These are phyloP conservation scores for Berkeleyomyces basicola DNA, from an alignment of 2,329 filamentous ascomycete species.

Conservation along the genomic window DNA sequence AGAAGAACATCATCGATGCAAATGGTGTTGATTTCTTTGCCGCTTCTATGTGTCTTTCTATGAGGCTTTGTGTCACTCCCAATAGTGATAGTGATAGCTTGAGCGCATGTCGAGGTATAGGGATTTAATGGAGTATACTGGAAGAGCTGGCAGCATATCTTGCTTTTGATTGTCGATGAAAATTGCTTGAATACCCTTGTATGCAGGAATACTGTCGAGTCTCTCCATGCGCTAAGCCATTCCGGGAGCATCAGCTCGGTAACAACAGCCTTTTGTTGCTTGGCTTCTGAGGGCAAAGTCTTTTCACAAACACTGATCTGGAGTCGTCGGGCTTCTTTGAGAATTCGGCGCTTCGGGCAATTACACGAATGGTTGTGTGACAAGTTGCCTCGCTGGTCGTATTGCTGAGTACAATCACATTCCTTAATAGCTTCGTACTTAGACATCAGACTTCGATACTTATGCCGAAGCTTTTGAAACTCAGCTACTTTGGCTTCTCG, in stretches of 20 bases:
- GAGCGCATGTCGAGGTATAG: neutral
- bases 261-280: constrained; percentile 27
- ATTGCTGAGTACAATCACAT: too few relatives aligned
- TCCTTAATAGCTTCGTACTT: too few relatives aligned
- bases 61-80: constrained; percentile 24
- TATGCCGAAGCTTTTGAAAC: neutral
- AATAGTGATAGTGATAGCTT: constrained; percentile 10
- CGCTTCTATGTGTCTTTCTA: constrained; percentile 21
- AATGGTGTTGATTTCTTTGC: constrained; percentile 17
- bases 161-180: constrained; percentile 31
- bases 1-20: constrained; percentile 26
- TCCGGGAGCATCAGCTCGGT: constrained; percentile 34
- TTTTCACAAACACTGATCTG: constrained; percentile 36
- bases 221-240: neutral
- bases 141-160: constrained; percentile 20
- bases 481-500: neutral
- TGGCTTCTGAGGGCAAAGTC: constrained; percentile 28
- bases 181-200: constrained; percentile 25
- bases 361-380: neutral
- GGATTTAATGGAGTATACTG: neutral
- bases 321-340: constrained; percentile 22
- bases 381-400: too few relatives aligned
- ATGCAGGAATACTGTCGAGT: neutral
- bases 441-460: neutral
- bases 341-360: neutral